A percentile compares a stretch with the other conserved stretches of the same genome.
Evolutionary conservation across 257 asterid genomes (phyloP).

Genomic region (Ilex asprella): DNA sequence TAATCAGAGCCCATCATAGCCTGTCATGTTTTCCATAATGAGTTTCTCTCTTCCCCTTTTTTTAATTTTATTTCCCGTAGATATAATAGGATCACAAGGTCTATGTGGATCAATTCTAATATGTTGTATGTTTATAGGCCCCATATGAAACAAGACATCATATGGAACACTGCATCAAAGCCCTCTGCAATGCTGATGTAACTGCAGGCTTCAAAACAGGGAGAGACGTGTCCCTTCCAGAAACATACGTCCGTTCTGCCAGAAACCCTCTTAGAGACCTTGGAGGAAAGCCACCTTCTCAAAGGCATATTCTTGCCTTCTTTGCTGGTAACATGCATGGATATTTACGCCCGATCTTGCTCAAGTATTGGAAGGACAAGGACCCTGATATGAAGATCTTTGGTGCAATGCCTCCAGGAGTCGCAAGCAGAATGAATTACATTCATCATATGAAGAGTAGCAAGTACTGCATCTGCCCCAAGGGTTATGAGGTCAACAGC

Average conservation of each 20-base stretch:
- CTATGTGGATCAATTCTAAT: background rate
- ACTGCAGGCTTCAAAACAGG: slow-evolving; percentile 78
- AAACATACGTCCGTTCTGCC: slow-evolving; percentile 70
- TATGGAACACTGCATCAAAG: slow-evolving; percentile 83
- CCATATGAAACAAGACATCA: slow-evolving; percentile 78
- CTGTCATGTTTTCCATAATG: too few relatives aligned
- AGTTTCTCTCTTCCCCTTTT: background rate
- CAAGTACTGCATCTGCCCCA: slow-evolving; percentile 83
- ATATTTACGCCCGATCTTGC: slow-evolving; percentile 70
- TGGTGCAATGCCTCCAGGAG: slow-evolving; percentile 78
- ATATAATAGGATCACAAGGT: too few relatives aligned
- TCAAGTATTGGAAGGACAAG: slow-evolving; percentile 58
- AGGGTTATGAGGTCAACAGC: slow-evolving; percentile 90
- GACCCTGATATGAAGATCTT: slow-evolving; percentile 67
- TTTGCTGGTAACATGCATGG: slow-evolving; percentile 85
- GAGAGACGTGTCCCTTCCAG: slow-evolving; percentile 74
- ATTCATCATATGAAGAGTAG: slow-evolving; percentile 80
- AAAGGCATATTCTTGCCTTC: slow-evolving; percentile 62
- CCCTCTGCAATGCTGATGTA: slow-evolving; percentile 87
- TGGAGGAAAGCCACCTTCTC: slow-evolving; percentile 75
- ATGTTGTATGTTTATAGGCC: slow-evolving; percentile 42
- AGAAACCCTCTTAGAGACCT: slow-evolving; percentile 67
- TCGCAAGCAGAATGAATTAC: slow-evolving; percentile 81
- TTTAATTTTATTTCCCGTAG: background rate
- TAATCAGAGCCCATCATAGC: too few relatives aligned